Evolutionary conservation across 768 basidiomycete genomes (phyloP), one percentile per base, ranked within the genome.

Genomic region (Guyanaporus albipodus): DNA sequence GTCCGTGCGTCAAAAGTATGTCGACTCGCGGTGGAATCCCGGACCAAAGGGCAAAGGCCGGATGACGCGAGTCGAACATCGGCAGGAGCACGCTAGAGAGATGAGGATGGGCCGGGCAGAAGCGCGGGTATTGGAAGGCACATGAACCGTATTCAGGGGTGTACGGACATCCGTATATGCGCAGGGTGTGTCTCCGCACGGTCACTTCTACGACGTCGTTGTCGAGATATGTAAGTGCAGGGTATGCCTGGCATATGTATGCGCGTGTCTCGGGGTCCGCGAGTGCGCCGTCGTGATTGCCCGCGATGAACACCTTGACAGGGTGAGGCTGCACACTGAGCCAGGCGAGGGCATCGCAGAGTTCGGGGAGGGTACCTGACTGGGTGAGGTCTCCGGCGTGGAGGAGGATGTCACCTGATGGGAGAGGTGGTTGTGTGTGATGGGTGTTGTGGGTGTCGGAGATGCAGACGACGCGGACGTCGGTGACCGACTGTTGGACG

Each of bases 1-100:
- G 73, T 0, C 74, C 72, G 34, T 74, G 74, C 0, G 73, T 74
- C 33, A 74, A 50, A 23, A 77, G 66, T 14, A 75, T 60, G 49
- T 76, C 73, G 6, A 61, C 65, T 7, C 49, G 23, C 3, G 49
- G 46, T 0, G 69, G 70, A 1, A 73, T 56, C 12, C 26, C 4
- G 7, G 63, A 43, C 69, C 68, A 73, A 18, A 57, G 36, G 14
- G 43, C 35, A 8, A 28, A 38, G 1, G 54, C 23, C 0, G 42
- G 45, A 44, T 52, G 45, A 29, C 35, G 21, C 1, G 9, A 9
- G 24, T 54, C 42, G 22, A 23, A 15, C 4, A 40, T 3, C 0
- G 38, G 17, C 2, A 24, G 24, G 17, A 44, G 42, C 3, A 38
- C 12, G 3, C 33, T 15, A 8, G 48, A 32, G 11, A 29, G 29